These are phyloP conservation scores for Thermochaetoides dissita DNA, from an alignment of 2,329 filamentous ascomycete species.

Conservation along the genomic window DNA sequence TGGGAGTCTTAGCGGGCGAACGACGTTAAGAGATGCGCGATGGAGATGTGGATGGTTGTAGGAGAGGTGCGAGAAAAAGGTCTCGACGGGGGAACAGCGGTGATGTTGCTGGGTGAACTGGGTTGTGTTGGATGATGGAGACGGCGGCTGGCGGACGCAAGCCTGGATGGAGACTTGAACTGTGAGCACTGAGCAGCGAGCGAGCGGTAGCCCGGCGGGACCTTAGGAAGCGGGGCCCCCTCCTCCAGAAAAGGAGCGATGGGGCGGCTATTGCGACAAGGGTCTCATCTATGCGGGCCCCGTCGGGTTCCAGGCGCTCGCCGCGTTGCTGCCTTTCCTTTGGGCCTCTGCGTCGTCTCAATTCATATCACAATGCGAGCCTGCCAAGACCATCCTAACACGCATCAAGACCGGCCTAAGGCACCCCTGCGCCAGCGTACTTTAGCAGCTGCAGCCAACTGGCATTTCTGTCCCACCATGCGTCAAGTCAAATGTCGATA, in stretches of 20 bases:
- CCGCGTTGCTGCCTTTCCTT: conserved; percentile 4
- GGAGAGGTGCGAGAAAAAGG: not conserved
- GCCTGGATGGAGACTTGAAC: conserved; percentile 1
- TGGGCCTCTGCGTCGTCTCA: not conserved
- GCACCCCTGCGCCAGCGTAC: not conserved
- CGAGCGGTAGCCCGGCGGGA: no score
- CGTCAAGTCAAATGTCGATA: no score
- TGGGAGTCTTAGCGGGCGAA: not conserved
- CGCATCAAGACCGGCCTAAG: not conserved
- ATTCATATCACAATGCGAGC: no score
- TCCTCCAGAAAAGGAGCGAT: conserved; percentile 5
- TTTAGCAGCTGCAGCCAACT: no score
- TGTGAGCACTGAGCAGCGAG: no score
- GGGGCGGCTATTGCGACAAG: conserved; percentile 6
- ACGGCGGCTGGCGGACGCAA: conserved; percentile 12
- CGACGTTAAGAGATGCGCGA: no score
- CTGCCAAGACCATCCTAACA: no score
- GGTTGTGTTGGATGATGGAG: conserved; percentile 12
- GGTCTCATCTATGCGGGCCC: conserved; percentile 1
- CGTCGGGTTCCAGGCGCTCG: not conserved
- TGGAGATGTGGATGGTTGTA: not conserved
- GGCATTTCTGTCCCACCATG: no score
- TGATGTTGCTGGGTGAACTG: conserved; percentile 4
- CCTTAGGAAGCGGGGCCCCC: conserved; percentile 8
- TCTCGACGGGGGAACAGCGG: conserved; percentile 3